Evolutionary conservation across 139 green algal species (phyloP).

Genomic region (Chlorella sp.): DNA sequence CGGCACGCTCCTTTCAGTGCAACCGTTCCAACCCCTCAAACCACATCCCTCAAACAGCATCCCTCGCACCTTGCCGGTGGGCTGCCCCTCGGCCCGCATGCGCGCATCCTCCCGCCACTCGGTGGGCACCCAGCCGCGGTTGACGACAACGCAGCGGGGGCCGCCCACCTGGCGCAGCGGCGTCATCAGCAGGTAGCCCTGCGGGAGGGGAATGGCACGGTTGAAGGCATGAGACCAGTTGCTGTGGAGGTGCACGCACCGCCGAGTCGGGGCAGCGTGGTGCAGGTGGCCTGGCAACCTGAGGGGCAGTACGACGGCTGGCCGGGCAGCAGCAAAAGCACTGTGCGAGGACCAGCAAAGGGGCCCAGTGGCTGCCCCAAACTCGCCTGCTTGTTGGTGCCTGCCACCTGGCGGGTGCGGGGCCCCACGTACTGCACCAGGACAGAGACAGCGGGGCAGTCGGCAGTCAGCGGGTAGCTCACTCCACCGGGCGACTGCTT

Average conservation of each 20-base stretch:
- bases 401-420: conserved; percentile 41
- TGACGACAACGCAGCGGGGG: conserved; percentile 65
- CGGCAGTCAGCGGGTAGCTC: no score
- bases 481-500: no score
- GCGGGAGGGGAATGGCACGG: not conserved
- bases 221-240: not conserved
- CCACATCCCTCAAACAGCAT: not conserved
- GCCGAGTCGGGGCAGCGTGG: no score
- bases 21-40: not conserved
- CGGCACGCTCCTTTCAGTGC: conserved; percentile 52
- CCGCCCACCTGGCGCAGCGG: conserved; percentile 55
- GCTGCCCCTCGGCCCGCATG: not conserved
- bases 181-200: conserved; percentile 73
- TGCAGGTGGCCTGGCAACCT: no score
- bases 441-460: no score
- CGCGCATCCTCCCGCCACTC: conserved; percentile 51
- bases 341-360: not conserved
- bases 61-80: conserved; percentile 11
- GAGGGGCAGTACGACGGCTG: not conserved
- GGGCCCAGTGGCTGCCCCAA: not conserved
- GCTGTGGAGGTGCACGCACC: no score
- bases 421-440: conserved; percentile 71
- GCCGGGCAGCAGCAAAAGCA: not conserved
- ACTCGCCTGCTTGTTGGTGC: conserved; percentile 12
- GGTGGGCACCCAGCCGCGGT: conserved; percentile 79